These are phyloP conservation scores for Monilinia fructicola DNA, from an alignment of 2,329 filamentous ascomycete species.

Conservation along the genomic window DNA sequence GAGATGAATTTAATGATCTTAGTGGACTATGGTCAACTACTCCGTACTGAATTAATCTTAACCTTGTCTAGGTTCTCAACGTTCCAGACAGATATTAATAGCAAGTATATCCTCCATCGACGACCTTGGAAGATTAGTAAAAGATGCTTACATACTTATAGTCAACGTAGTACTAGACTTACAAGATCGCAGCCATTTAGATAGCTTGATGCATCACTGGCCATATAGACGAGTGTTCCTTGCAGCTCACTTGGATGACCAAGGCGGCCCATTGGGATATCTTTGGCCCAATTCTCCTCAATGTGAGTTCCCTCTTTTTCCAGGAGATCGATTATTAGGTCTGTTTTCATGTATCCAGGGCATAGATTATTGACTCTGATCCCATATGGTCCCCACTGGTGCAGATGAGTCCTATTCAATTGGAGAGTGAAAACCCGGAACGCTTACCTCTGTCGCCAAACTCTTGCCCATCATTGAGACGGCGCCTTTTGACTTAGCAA, in stretches of 20 bases:
- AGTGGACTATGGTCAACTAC: not conserved
- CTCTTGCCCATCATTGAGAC: slow-evolving; percentile 60
- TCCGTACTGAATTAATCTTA: not conserved
- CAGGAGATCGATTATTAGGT: slow-evolving; percentile 40
- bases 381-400: slow-evolving; percentile 58
- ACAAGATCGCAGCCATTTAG: slow-evolving; percentile 35
- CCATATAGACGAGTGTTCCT: slow-evolving; percentile 40
- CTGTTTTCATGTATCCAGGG: slow-evolving; percentile 53
- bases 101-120: slow-evolving; percentile 33
- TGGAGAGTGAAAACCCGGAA: not conserved
- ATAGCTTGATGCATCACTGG: slow-evolving; percentile 35
- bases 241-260: slow-evolving; percentile 44
- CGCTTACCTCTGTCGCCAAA: slow-evolving; percentile 49
- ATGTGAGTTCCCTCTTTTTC: slow-evolving; percentile 43
- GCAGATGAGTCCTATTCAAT: slow-evolving; percentile 5
- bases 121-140: slow-evolving; percentile 25
- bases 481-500: slow-evolving; percentile 52
- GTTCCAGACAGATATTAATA: slow-evolving; percentile 27
- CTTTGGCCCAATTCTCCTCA: slow-evolving; percentile 42
- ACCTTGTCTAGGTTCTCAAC: slow-evolving; percentile 26
- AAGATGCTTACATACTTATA: not conserved
- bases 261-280: slow-evolving; percentile 43
- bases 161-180: slow-evolving; percentile 17
- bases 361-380: slow-evolving; percentile 67
- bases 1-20: not conserved